Conservation (phyloP, 345 rosid species). For the Brassica nigra region DNA sequence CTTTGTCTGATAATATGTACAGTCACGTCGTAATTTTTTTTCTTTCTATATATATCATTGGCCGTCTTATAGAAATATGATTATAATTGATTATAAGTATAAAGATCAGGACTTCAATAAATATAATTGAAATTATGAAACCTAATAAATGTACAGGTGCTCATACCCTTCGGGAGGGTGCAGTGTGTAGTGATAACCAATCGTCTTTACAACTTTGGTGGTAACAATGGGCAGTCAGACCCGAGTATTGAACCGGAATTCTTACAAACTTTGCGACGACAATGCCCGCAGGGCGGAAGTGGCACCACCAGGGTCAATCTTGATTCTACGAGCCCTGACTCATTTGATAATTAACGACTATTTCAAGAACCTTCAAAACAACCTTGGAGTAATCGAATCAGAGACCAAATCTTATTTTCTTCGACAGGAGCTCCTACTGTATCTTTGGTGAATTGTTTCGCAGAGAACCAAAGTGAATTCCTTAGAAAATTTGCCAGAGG, state of each 20-base stretch:
- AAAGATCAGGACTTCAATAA: not conserved
- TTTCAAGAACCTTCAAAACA: constrained; percentile 50
- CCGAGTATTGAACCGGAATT: constrained; percentile 47
- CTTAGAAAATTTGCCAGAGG: constrained; percentile 52
- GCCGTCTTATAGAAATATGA: not conserved
- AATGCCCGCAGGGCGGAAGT: constrained; percentile 56
- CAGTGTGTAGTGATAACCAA: constrained; percentile 53
- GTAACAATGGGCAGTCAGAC: constrained; percentile 42
- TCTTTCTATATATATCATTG: not conserved
- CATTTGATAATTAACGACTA: constrained; percentile 58
- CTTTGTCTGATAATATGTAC: constrained; percentile 56
- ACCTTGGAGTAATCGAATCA: constrained; percentile 61
- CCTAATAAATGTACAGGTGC: constrained; percentile 45
- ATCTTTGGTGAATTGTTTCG: constrained; percentile 49
- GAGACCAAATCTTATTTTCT: constrained; percentile 58
- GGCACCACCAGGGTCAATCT: constrained; percentile 45
- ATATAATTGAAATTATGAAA: not conserved
- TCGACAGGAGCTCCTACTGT: constrained; percentile 54
- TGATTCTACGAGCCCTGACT: constrained; percentile 44
- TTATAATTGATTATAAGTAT: not conserved
- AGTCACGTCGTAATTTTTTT: not conserved
- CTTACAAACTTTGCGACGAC: constrained; percentile 42
- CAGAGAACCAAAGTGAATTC: constrained; percentile 41
- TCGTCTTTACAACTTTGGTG: constrained; percentile 55
- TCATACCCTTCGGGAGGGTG: constrained; percentile 64